Percentiles rank a stretch among this genome's conserved stretches.
These are phyloP conservation scores for Eleusine coracana DNA, from an alignment of 176 grass and related monocot species.

Conservation along the genomic window DNA sequence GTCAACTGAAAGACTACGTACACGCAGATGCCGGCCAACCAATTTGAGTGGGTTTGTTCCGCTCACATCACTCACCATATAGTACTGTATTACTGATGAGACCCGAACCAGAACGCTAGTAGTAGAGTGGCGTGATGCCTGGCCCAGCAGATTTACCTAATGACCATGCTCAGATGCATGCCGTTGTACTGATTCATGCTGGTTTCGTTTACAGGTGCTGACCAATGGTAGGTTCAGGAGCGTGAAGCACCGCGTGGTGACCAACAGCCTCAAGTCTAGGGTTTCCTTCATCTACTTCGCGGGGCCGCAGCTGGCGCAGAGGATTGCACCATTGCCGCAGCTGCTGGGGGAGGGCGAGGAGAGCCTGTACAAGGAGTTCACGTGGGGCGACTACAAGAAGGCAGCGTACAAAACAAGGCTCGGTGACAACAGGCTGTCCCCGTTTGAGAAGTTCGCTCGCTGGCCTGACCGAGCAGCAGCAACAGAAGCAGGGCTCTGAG, in stretches of 20 bases:
- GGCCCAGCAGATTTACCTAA: background rate
- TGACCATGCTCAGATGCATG: background rate
- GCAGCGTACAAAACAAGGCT: constrained; percentile 98
- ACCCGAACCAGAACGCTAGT: background rate
- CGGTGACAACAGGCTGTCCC: constrained; percentile 79
- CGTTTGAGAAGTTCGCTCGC: constrained; percentile 54
- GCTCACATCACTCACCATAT: background rate
- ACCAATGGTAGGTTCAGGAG: constrained; percentile 95
- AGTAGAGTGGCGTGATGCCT: background rate
- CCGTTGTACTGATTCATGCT: background rate
- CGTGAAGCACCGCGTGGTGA: constrained; percentile 93
- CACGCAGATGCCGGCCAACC: constrained; percentile 1
- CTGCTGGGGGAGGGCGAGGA: constrained; percentile 79
- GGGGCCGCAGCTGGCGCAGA: constrained; percentile 67
- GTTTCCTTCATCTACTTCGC: constrained; percentile 95
- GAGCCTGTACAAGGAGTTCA: constrained; percentile 94
- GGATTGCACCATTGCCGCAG: constrained; percentile 82
- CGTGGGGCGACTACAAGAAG: constrained; percentile 98
- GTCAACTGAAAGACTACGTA: constrained; percentile 16
- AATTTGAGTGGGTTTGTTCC: background rate
- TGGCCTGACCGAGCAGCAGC: background rate
- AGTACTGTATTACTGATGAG: background rate
- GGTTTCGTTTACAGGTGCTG: constrained; percentile 53
- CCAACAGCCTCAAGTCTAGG: constrained; percentile 87
- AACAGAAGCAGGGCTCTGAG: background rate